These are phyloP conservation scores for Candida caryicola DNA, from an alignment of 805 yeast species.

Conservation along the genomic window DNA sequence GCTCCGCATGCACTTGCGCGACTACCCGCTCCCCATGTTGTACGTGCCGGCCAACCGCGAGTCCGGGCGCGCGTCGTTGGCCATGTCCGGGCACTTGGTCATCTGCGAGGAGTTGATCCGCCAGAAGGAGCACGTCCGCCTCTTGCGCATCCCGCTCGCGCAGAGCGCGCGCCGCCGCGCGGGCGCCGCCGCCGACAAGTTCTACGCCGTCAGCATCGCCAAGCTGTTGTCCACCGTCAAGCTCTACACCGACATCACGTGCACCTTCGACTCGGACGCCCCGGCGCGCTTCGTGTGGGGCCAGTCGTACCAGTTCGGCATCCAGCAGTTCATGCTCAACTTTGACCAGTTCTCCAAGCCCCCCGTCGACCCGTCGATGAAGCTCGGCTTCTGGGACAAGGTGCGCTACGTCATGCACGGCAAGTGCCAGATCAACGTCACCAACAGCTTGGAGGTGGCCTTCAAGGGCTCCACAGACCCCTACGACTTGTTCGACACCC, in stretches of 20 bases:
- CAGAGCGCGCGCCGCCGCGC: constrained; percentile 40
- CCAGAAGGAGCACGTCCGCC: constrained; percentile 53
- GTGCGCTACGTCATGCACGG: constrained; percentile 77
- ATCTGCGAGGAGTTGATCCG: constrained; percentile 62
- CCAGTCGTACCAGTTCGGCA: constrained; percentile 76
- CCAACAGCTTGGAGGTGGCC: constrained; percentile 52
- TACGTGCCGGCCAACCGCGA: constrained; percentile 56
- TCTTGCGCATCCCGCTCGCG: constrained; percentile 60
- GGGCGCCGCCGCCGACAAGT: constrained; percentile 31
- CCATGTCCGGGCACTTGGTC: constrained; percentile 60
- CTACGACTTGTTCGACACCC: constrained; percentile 59
- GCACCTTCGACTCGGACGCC: constrained; percentile 50
- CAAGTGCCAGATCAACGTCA: constrained; percentile 46
- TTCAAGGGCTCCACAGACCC: constrained; percentile 81
- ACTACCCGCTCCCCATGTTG: constrained; percentile 81
- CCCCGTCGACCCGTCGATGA: constrained; percentile 80
- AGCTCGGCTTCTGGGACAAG: constrained; percentile 93
- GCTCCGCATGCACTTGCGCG: constrained; percentile 69
- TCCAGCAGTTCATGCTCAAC: constrained; percentile 73
- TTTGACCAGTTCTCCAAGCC: constrained; percentile 87
- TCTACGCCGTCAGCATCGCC: constrained; percentile 61
- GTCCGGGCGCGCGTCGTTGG: constrained; percentile 19
- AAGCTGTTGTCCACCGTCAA: constrained; percentile 77
- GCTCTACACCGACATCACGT: constrained; percentile 57
- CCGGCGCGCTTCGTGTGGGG: constrained; percentile 83